Evolutionary conservation across 176 grass and related monocot genomes (phyloP).

Genomic region (Coix lacrymajobi): DNA sequence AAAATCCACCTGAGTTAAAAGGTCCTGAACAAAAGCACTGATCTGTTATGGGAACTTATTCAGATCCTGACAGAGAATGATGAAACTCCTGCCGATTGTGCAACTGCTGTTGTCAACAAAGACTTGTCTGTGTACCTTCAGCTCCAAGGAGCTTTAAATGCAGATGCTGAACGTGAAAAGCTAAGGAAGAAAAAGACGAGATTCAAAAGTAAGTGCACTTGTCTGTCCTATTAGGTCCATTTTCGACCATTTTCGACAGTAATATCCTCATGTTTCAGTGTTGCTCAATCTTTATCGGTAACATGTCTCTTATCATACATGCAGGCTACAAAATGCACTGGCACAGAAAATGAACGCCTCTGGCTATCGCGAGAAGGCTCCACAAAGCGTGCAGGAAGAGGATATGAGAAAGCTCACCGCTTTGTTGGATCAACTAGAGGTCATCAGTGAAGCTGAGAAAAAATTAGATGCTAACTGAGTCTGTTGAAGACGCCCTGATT

Average conservation of each 20-base stretch:
- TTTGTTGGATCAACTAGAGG: slow-evolving; percentile 50
- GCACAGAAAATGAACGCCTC: slow-evolving; percentile 39
- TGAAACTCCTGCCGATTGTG: slow-evolving; percentile 49
- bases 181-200: slow-evolving; percentile 66
- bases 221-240: too few species aligned
- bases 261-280: neutral
- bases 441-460: slow-evolving; percentile 66
- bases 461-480: slow-evolving; percentile 45
- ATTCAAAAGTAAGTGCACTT: slow-evolving; percentile 49
- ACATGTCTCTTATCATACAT: neutral
- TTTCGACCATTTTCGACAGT: too few species aligned
- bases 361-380: slow-evolving; percentile 71
- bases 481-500: neutral
- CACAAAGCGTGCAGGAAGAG: slow-evolving; percentile 54
- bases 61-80: slow-evolving; percentile 50
- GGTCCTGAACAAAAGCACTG: neutral
- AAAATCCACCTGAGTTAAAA: too few species aligned
- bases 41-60: slow-evolving; percentile 1
- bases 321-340: slow-evolving; percentile 44
- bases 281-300: neutral
- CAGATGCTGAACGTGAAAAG: slow-evolving; percentile 67
- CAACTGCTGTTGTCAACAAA: slow-evolving; percentile 71
- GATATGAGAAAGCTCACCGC: slow-evolving; percentile 53
- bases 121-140: slow-evolving; percentile 70
- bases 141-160: slow-evolving; percentile 73